A percentile compares a stretch with the other conserved stretches of the same genome.
Conservation (phyloP, 176 grass and related monocot species). For the Cymbopogon citratus region DNA sequence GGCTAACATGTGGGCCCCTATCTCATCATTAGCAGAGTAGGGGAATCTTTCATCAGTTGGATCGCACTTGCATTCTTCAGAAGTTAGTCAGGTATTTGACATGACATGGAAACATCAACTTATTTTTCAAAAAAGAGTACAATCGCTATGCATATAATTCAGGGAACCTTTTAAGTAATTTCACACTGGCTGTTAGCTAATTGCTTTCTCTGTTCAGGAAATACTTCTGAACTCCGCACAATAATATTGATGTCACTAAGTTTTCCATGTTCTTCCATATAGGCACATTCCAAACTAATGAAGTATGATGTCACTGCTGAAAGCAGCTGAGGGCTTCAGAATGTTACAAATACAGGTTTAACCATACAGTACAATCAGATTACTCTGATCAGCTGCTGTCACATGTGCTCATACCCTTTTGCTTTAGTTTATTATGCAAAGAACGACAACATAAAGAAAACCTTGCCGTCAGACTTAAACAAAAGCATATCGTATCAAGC, state of each 20-base stretch:
- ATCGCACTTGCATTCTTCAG: slow-evolving; percentile 27
- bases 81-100: slow-evolving; percentile 30
- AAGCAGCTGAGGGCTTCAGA: background rate
- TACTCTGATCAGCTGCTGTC: background rate
- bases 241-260: background rate
- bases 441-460: slow-evolving; percentile 20
- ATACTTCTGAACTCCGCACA: no score
- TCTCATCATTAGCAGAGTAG: slow-evolving; percentile 41
- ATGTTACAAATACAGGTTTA: background rate
- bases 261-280: background rate
- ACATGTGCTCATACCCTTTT: background rate
- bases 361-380: background rate
- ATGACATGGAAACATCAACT: slow-evolving; percentile 33
- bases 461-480: background rate
- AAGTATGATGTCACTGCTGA: slow-evolving; percentile 4
- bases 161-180: slow-evolving; percentile 39
- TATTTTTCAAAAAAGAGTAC: background rate
- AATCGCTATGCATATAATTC: background rate
- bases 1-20: slow-evolving; percentile 19
- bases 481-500: slow-evolving; percentile 32
- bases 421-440: slow-evolving; percentile 28
- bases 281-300: background rate
- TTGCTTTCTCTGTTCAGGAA: slow-evolving; percentile 14
- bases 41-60: slow-evolving; percentile 49
- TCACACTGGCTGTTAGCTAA: background rate